These are phyloP conservation scores for Sporothrix humicola DNA, from an alignment of 2,329 filamentous ascomycete genomes.

Conservation along the genomic window DNA sequence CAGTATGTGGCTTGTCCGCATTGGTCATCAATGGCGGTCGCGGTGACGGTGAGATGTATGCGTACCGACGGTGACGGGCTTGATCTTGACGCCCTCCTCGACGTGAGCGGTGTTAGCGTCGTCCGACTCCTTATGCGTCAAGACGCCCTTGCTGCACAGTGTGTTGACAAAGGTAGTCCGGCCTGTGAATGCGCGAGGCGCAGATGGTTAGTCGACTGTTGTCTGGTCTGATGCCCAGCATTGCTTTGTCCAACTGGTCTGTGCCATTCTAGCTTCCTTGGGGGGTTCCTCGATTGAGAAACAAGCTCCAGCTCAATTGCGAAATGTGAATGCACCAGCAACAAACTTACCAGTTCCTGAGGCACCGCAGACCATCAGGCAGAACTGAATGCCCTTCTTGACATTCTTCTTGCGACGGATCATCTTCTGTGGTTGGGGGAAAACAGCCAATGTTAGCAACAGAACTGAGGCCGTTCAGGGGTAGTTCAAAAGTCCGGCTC, in stretches of 20 bases:
- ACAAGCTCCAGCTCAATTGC: slow-evolving; percentile 29
- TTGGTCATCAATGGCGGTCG: background rate
- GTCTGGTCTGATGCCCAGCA: background rate
- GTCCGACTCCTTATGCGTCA: slow-evolving; percentile 89
- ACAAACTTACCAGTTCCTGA: slow-evolving; percentile 85
- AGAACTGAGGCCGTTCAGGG: slow-evolving; percentile 21
- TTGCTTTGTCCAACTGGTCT: background rate
- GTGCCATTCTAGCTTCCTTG: slow-evolving; percentile 5
- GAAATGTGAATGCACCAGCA: slow-evolving; percentile 15
- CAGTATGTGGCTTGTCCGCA: slow-evolving; percentile 43
- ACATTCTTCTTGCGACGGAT: slow-evolving; percentile 99
- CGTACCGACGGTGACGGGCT: slow-evolving; percentile 92
- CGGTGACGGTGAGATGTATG: background rate
- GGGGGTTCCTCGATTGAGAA: background rate
- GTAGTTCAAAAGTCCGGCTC: background rate
- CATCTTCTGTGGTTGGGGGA: slow-evolving; percentile 69
- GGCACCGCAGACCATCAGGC: slow-evolving; percentile 99
- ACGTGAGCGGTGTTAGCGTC: slow-evolving; percentile 86
- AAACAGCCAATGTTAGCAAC: slow-evolving; percentile 39
- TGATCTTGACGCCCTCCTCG: slow-evolving; percentile 97
- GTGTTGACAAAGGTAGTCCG: slow-evolving; percentile 99
- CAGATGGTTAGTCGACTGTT: background rate
- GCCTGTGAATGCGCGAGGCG: slow-evolving; percentile 58
- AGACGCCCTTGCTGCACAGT: slow-evolving; percentile 91
- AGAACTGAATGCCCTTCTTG: slow-evolving; percentile 99